Base-by-base conservation (phyloP, 2,329 filamentous ascomycete genomes). In the Fusarium algeriense region DNA sequence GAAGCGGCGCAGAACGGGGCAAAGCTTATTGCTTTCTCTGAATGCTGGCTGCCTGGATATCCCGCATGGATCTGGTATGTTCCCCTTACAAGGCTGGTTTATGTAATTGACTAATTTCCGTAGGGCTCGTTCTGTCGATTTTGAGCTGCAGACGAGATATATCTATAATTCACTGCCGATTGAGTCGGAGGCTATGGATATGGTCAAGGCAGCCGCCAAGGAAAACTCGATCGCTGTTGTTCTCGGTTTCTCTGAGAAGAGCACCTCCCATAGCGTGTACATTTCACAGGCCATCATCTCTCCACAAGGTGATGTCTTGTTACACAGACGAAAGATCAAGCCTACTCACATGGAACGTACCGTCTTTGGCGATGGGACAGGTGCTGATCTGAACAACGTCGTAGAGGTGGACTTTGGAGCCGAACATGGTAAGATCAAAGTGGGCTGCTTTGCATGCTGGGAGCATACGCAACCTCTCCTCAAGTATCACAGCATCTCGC, bases 1-100 rank as follows among this genome's bases (percentile, higher is more conserved):
- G 74, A 77, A 46, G 75, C 75, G 7, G 69, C 75, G 7, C 32
- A 64, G 4, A 84, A 87, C 57, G 86, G 85, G 4, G 87, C 88
- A 1, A 82, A 87, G 53, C 79, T 91, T 4, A 75, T 91, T 13
- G 81, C 83, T 0, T 89, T 89, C 62, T 83, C 87, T 3, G 86
- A 88, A 67, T 82, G 82, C 30, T 88, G 84, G 83, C 81, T 88
- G 28, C 85, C 86, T 0, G 86, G 86, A 1, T 88, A 88, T 75
- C 86, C 86, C 26, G 80, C 79, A 57, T 84, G 81, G 80, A 81
- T 81, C 40, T 79, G 78, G 69, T 79, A 76, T 1, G 54, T 60
- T 30, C 38, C 37, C 7, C n/a, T 43, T 20, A 2, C 2, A 5
- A 1, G 0, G 4, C 2, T 12, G 13, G 15, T 15, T 43, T 43